Conservation (phyloP, 768 basidiomycete genomes). For the Suillus tomentosus region DNA sequence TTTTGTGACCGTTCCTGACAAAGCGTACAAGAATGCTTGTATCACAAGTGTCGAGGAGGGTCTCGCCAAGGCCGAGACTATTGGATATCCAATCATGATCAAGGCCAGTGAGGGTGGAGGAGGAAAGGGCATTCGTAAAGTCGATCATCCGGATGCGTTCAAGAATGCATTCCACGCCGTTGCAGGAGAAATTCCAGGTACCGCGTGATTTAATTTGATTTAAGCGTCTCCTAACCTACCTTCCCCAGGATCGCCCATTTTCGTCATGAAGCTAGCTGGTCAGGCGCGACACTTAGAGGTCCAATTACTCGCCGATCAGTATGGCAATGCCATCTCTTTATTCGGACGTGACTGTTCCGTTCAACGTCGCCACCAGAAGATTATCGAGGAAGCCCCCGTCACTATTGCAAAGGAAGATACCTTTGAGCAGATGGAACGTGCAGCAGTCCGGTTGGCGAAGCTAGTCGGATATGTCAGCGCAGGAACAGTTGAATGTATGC, state of each 20-base stretch:
- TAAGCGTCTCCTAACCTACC: slow-evolving; percentile 12
- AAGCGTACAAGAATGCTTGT: slow-evolving; percentile 86
- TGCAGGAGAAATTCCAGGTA: slow-evolving; percentile 94
- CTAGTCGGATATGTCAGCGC: slow-evolving; percentile 99
- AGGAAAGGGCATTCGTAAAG: slow-evolving; percentile 98
- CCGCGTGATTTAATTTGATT: slow-evolving; percentile 3
- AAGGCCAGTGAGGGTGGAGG: slow-evolving; percentile 99
- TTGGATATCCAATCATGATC: slow-evolving; percentile 99
- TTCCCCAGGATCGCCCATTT: slow-evolving; percentile 86
- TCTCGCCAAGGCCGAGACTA: slow-evolving; percentile 75
- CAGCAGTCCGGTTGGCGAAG: slow-evolving; percentile 98
- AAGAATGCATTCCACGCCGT: slow-evolving; percentile 95
- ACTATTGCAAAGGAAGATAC: slow-evolving; percentile 92
- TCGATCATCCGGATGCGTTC: slow-evolving; percentile 83
- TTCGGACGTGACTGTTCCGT: slow-evolving; percentile 99
- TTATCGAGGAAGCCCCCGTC: slow-evolving; percentile 99
- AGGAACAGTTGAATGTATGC: slow-evolving; percentile 94
- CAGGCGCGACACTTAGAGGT: slow-evolving; percentile 98
- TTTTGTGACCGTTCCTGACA: slow-evolving; percentile 92
- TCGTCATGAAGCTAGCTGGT: slow-evolving; percentile 99
- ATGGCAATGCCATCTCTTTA: slow-evolving; percentile 97
- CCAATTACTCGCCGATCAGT: slow-evolving; percentile 97
- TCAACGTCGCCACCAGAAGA: slow-evolving; percentile 98
- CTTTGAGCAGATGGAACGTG: slow-evolving; percentile 98
- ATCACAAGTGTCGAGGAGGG: slow-evolving; percentile 89